phyloP scores from a whole-genome alignment of 345 rosid species.

The Cardamine resedifolia region DNA sequence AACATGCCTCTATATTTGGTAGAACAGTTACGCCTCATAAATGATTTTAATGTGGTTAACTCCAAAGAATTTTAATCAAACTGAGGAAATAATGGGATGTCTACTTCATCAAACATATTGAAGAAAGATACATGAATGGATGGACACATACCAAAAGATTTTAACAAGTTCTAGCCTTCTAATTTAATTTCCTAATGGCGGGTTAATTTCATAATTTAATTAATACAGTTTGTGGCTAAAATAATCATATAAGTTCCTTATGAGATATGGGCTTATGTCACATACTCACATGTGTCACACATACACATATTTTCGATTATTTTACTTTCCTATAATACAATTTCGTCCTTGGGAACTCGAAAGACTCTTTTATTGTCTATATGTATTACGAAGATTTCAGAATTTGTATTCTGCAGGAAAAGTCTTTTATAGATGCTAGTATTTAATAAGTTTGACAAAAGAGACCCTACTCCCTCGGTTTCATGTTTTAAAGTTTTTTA shows the following conservation, averaged over 20 bases:
- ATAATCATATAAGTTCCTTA: not conserved
- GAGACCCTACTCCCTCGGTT: too few relatives aligned
- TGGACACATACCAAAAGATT: not conserved
- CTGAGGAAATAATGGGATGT: not conserved
- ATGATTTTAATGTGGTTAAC: not conserved
- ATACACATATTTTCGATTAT: not conserved
- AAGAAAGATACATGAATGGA: not conserved
- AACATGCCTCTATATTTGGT: not conserved
- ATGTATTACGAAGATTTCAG: not conserved
- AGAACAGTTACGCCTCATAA: not conserved
- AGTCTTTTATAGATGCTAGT: too few relatives aligned
- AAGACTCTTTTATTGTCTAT: not conserved
- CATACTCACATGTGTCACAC: not conserved
- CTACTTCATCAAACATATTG: not conserved
- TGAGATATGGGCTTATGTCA: conserved; percentile 11
- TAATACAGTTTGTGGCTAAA: not conserved
- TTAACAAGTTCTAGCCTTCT: not conserved
- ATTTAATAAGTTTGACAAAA: too few relatives aligned
- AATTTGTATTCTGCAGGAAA: conserved; percentile 4
- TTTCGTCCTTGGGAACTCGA: conserved; percentile 4
- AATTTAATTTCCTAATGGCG: not conserved
- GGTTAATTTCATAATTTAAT: not conserved
- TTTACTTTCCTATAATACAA: not conserved
- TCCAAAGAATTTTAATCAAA: not conserved
- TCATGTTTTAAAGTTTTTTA: too few relatives aligned